Percentiles rank a stretch among this genome's conserved stretches.
Conservation (phyloP, 2,329 filamentous ascomycete species). For the Sporothrix phasma region DNA sequence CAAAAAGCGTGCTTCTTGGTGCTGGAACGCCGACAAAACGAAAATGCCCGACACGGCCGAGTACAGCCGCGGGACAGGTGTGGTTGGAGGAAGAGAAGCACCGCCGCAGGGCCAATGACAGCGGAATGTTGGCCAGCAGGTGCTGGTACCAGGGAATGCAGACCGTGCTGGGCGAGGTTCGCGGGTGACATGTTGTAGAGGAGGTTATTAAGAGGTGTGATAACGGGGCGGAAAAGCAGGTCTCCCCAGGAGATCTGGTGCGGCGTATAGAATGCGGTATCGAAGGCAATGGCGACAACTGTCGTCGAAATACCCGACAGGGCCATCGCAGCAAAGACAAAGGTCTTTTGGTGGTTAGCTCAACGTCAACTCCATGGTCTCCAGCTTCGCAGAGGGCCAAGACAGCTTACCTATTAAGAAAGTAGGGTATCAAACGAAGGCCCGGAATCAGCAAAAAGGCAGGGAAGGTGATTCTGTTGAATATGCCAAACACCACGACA, state of each 20-base stretch:
- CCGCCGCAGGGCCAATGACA: constrained; percentile 60
- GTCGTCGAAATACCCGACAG: constrained; percentile 57
- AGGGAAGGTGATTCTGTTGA: constrained; percentile 96
- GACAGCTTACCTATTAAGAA: constrained; percentile 60
- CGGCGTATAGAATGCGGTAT: constrained; percentile 72
- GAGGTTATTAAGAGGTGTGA: constrained; percentile 71
- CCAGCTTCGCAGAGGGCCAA: no score
- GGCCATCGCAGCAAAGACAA: constrained; percentile 48
- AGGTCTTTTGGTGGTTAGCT: constrained; percentile 33
- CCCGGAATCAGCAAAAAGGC: constrained; percentile 82
- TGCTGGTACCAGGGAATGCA: constrained; percentile 76
- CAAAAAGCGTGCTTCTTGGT: constrained; percentile 72
- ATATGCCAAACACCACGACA: constrained; percentile 74
- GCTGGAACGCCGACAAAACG: constrained; percentile 63
- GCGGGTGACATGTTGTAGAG: constrained; percentile 60
- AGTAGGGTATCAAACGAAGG: constrained; percentile 74
- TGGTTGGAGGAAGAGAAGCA: constrained; percentile 49
- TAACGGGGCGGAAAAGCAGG: constrained; percentile 53
- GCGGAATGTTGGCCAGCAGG: constrained; percentile 57
- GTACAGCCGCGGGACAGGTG: constrained; percentile 51
- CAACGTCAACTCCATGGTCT: no score
- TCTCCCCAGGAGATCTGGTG: constrained; percentile 55
- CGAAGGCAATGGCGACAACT: constrained; percentile 64
- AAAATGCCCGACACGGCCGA: constrained; percentile 65
- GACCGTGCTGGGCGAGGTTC: constrained; percentile 65